A percentile compares a stretch with the other conserved stretches of the same genome.
These are phyloP conservation scores for Fusarium armeniacum DNA, from an alignment of 2,329 filamentous ascomycete species.

Conservation along the genomic window DNA sequence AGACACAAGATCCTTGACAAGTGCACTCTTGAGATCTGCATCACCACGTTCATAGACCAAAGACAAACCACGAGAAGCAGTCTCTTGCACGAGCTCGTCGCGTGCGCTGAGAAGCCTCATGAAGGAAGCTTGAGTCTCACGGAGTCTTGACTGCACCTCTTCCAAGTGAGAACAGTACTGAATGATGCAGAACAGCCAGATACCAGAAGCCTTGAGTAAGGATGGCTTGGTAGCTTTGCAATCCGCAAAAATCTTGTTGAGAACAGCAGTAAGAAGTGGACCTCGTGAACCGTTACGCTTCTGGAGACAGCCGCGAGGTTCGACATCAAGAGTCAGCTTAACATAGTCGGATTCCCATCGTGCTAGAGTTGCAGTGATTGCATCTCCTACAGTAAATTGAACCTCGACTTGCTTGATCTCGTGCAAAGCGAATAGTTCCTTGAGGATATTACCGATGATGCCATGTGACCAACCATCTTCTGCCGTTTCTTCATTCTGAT, in stretches of 20 bases:
- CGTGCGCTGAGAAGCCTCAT: slow-evolving; percentile 88
- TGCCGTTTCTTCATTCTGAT: slow-evolving; percentile 52
- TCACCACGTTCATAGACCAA: slow-evolving; percentile 95
- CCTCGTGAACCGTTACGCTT: slow-evolving; percentile 58
- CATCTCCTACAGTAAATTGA: slow-evolving; percentile 92
- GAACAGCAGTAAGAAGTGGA: slow-evolving; percentile 64
- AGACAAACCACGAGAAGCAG: slow-evolving; percentile 89
- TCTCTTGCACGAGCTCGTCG: slow-evolving; percentile 96
- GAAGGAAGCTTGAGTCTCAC: slow-evolving; percentile 87
- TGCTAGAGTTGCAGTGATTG: slow-evolving; percentile 80
- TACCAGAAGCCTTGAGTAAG: slow-evolving; percentile 89
- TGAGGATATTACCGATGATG: slow-evolving; percentile 69
- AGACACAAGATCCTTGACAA: slow-evolving; percentile 88
- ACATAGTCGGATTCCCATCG: slow-evolving; percentile 89
- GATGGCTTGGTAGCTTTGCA: slow-evolving; percentile 90
- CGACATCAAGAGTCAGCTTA: slow-evolving; percentile 80
- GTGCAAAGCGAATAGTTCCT: slow-evolving; percentile 80
- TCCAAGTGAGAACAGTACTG: slow-evolving; percentile 88
- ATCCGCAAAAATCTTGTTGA: slow-evolving; percentile 81
- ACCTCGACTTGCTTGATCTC: slow-evolving; percentile 88
- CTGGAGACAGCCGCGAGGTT: slow-evolving; percentile 59
- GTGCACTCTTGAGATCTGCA: slow-evolving; percentile 79
- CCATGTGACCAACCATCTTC: slow-evolving; percentile 55
- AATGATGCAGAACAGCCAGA: slow-evolving; percentile 93
- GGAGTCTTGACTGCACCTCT: slow-evolving; percentile 79